These are phyloP conservation scores for Prunus mira DNA, from an alignment of 306 rosid species.

Conservation along the genomic window DNA sequence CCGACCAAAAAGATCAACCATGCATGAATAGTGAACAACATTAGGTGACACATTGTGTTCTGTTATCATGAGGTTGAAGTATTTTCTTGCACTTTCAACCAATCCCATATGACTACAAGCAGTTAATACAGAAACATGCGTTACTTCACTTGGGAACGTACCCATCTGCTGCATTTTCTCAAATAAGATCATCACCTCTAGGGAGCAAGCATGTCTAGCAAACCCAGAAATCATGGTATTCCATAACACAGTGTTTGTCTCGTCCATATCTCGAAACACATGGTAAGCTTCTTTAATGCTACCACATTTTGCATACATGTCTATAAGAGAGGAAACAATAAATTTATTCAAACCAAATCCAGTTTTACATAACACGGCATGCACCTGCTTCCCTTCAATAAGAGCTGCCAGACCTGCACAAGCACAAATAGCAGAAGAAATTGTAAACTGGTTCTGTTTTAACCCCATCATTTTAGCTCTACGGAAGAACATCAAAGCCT, in stretches of 20 bases:
- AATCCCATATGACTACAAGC: slow-evolving; percentile 85
- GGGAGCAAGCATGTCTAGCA: slow-evolving; percentile 63
- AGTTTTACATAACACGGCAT: slow-evolving; percentile 49
- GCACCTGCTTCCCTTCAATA: slow-evolving; percentile 74
- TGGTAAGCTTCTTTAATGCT: slow-evolving; percentile 63
- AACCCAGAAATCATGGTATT: slow-evolving; percentile 81
- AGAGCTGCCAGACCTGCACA: slow-evolving; percentile 74
- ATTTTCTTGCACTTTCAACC: slow-evolving; percentile 60
- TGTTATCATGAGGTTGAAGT: slow-evolving; percentile 57
- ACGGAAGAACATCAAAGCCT: slow-evolving; percentile 62
- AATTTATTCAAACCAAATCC: slow-evolving; percentile 57
- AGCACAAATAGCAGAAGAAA: slow-evolving; percentile 72
- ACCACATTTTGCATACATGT: slow-evolving; percentile 91
- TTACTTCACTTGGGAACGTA: slow-evolving; percentile 64
- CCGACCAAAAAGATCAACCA: slow-evolving; percentile 80
- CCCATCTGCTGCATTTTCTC: slow-evolving; percentile 90
- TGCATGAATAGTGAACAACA: slow-evolving; percentile 67
- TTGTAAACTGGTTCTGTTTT: slow-evolving; percentile 50
- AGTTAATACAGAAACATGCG: slow-evolving; percentile 57
- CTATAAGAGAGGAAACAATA: slow-evolving; percentile 62
- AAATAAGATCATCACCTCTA: slow-evolving; percentile 65
- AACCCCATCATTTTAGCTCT: slow-evolving; percentile 44
- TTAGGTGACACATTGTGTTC: slow-evolving; percentile 60
- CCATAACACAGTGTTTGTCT: slow-evolving; percentile 63
- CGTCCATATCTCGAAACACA: slow-evolving; percentile 51